Percentiles rank a stretch among this genome's conserved stretches.
Evolutionary conservation across 2,329 filamentous ascomycete species (phyloP).

Genomic region (Xylaria arbuscula): DNA sequence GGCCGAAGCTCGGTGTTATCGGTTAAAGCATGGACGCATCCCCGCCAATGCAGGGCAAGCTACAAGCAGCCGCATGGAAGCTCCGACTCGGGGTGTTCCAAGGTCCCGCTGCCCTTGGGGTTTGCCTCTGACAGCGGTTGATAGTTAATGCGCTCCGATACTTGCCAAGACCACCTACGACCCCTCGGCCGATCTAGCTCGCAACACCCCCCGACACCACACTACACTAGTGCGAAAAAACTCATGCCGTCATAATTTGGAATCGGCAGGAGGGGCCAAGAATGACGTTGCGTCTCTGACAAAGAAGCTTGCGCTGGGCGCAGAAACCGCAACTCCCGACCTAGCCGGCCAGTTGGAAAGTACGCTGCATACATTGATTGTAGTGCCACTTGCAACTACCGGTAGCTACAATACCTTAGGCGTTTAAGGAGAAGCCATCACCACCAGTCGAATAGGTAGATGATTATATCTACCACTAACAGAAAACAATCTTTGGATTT

Average conservation of each 20-base stretch:
- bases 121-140: neutral
- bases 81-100: neutral
- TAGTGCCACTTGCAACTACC: neutral
- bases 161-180: neutral
- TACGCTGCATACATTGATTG: neutral
- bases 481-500: neutral
- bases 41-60: constrained; percentile 5
- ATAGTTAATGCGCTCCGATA: constrained; percentile 27
- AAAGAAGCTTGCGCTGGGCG: constrained; percentile 7
- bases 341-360: constrained; percentile 24
- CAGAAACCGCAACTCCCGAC: constrained; percentile 25
- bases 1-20: constrained; percentile 39
- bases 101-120: neutral
- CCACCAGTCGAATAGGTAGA: neutral
- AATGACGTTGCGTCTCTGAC: constrained; percentile 36
- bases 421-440: neutral
- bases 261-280: constrained; percentile 32
- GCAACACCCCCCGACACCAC: neutral
- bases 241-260: constrained; percentile 41
- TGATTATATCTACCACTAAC: no score
- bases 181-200: constrained; percentile 14
- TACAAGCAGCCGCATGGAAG: neutral
- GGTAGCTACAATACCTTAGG: neutral
- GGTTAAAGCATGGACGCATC: constrained; percentile 10
- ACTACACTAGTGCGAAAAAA: neutral